Base-by-base conservation (phyloP, 2,329 filamentous ascomycete species). In the Phaeomoniella chlamydospora region DNA sequence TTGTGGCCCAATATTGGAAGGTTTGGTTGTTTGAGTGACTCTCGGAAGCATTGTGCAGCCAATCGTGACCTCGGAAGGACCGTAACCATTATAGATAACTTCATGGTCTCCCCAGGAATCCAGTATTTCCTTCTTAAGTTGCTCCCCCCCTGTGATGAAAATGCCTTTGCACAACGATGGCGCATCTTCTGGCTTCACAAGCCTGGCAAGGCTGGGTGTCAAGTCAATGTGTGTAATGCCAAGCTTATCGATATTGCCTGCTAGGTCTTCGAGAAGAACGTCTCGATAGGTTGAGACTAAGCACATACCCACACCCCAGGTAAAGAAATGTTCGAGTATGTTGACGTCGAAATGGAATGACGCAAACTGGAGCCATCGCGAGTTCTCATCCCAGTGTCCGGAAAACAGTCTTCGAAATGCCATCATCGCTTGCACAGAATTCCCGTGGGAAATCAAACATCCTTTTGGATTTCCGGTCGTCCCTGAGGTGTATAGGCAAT, bases 291-390 rank as follows among this genome's bases (percentile, higher is more conserved):
- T 86, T 2, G 82, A 77, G 2, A 88, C 80, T 1, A 94, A 70
- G 3, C 80, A 78, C 16, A 94, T 86, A 1, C 86, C 86, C 1
- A 90, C 81, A 17, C 80, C 85, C 87, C 87, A 94, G 39, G 79
- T 90, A 85, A 85, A 94, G 53, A 88, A 94, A 49, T 94, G 87
- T 51, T 94, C 87, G 0, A 94, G 67, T 0, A 94, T 81, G 2
- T 83, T 90, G 3, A 94, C 87, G 48, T 94, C 88, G 41, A 94
- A 94, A 54, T 94, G 88, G 38, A 94, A 84, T 0, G 85, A 87
- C 1, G 88, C 88, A 50, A 94, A 94, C 50, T 94, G 88, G 1
- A 94, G 65, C 79, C 85, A 94, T 39, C 80, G 74, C 0, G 86
- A 92, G 0, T 70, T 52, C 0, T 64, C 48, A 29, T 80, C 68